A percentile compares a stretch with the other conserved stretches of the same genome.
phyloP scores from a whole-genome alignment of 2,329 filamentous ascomycete genomes.

The Clonostachys rhizophaga region DNA sequence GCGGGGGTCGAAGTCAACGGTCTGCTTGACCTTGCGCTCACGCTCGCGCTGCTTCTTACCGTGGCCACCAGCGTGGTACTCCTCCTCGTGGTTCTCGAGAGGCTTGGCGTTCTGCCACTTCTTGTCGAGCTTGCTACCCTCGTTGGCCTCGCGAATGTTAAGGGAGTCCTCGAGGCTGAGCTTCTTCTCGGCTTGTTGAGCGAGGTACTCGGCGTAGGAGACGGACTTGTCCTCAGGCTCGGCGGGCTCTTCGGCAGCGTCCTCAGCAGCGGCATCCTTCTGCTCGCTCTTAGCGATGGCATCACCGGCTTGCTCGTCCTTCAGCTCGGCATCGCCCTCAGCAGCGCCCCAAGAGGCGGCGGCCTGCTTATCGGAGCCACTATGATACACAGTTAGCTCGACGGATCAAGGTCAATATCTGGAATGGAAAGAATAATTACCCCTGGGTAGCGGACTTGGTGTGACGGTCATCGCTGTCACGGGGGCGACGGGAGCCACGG shows the following conservation, averaged over 20 bases:
- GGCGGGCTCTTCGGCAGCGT: slow-evolving; percentile 40
- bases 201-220: slow-evolving; percentile 86
- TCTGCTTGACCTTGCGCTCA: slow-evolving; percentile 87
- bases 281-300: slow-evolving; percentile 82
- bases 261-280: slow-evolving; percentile 60
- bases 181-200: slow-evolving; percentile 69
- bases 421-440: slow-evolving; percentile 28
- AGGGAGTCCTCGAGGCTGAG: slow-evolving; percentile 57
- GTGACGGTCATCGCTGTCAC: slow-evolving; percentile 54
- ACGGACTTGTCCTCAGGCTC: slow-evolving; percentile 83
- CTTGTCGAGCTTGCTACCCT: slow-evolving; percentile 82
- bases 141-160: slow-evolving; percentile 85
- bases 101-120: slow-evolving; percentile 87
- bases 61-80: slow-evolving; percentile 69
- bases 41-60: slow-evolving; percentile 83
- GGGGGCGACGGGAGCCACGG: slow-evolving; percentile 47
- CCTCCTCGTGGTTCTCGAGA: slow-evolving; percentile 61
- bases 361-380: slow-evolving; percentile 81
- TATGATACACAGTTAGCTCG: slow-evolving; percentile 24
- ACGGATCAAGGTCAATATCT: not conserved
- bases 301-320: slow-evolving; percentile 88
- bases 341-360: slow-evolving; percentile 84
- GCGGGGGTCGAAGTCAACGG: slow-evolving; percentile 83
- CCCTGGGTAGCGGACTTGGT: slow-evolving; percentile 30
- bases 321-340: slow-evolving; percentile 78